These are phyloP conservation scores for Chlamydomonas reinhardtii DNA, from an alignment of 163 green algal species.

Conservation along the genomic window DNA sequence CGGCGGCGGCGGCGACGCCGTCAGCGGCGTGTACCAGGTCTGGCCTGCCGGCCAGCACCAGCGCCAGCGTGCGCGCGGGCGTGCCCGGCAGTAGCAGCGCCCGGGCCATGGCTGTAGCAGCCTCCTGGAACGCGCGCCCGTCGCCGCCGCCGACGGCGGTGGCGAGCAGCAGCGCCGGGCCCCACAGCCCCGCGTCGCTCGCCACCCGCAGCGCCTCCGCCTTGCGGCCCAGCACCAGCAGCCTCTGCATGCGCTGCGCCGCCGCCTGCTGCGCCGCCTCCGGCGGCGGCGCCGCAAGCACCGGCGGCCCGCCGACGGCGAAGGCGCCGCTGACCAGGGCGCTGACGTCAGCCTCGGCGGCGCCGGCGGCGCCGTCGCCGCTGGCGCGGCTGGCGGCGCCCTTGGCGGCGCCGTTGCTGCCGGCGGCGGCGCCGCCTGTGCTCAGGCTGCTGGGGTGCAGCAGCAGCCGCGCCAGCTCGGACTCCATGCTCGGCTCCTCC, in stretches of 20 bases:
- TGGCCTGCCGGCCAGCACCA: conserved; percentile 60
- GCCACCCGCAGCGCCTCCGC: conserved; percentile 44
- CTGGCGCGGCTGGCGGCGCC: not conserved
- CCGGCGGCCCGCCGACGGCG: conserved; percentile 16
- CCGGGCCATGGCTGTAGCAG: conserved; percentile 47
- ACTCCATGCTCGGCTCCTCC: conserved; percentile 3
- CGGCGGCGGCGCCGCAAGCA: not conserved
- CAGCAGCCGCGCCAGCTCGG: conserved; percentile 29
- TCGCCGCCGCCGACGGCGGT: conserved; percentile 30
- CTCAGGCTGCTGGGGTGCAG: not conserved
- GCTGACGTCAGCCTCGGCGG: not conserved
- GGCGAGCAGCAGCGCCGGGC: conserved; percentile 59
- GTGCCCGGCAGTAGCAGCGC: conserved; percentile 40
- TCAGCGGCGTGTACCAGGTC: conserved; percentile 37
- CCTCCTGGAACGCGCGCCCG: conserved; percentile 17
- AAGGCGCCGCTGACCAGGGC: too few species aligned
- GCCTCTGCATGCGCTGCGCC: conserved; percentile 45
- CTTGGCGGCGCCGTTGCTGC: not conserved
- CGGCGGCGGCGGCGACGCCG: not conserved
- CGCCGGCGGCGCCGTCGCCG: not conserved
- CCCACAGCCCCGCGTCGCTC: conserved; percentile 47
- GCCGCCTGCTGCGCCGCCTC: conserved; percentile 39
- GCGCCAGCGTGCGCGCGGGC: conserved; percentile 58
- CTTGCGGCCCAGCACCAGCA: conserved; percentile 31
- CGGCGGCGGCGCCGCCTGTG: too few species aligned